A percentile compares a stretch with the other conserved stretches of the same genome.
phyloP scores from a whole-genome alignment of 2,329 filamentous ascomycete genomes.

The Ophiostoma perfectum region DNA sequence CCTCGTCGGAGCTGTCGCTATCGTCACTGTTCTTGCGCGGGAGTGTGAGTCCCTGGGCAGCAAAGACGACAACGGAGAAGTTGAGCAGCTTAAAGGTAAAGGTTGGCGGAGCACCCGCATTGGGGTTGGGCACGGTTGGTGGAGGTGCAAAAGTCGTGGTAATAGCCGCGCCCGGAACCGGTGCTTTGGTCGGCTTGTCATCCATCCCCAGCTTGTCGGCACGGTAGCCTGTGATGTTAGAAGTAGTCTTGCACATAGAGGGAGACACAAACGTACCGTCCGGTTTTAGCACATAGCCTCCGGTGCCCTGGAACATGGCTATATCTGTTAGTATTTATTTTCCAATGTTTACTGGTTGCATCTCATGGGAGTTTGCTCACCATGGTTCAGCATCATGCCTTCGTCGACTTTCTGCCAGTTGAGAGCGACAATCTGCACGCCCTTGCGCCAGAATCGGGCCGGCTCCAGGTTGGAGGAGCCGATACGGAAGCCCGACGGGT shows the following conservation, averaged over 20 bases:
- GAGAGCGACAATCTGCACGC: constrained; percentile 83
- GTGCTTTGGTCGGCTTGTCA: constrained; percentile 27
- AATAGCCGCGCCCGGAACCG: constrained; percentile 2
- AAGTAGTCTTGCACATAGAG: background rate
- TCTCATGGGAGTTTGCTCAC: constrained; percentile 48
- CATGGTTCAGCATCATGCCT: constrained; percentile 94
- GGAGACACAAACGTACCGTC: constrained; percentile 42
- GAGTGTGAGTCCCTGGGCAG: constrained; percentile 69
- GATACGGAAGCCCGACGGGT: constrained; percentile 76
- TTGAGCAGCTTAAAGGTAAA: constrained; percentile 56
- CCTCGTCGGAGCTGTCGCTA: constrained; percentile 11
- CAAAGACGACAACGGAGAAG: constrained; percentile 67
- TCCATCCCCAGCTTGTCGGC: constrained; percentile 29
- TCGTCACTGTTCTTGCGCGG: constrained; percentile 35
- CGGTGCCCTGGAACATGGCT: constrained; percentile 52
- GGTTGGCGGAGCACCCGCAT: constrained; percentile 27
- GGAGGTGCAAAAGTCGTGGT: constrained; percentile 23
- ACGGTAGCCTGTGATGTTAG: constrained; percentile 35
- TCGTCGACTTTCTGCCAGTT: constrained; percentile 92
- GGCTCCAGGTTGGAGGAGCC: constrained; percentile 84
- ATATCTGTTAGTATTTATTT: background rate
- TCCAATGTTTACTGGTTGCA: background rate
- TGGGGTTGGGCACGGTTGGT: background rate
- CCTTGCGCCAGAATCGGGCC: constrained; percentile 76
- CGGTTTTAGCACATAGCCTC: constrained; percentile 85